Evolutionary conservation across 2,329 filamentous ascomycete species (phyloP), one percentile per base, ranked within the genome.

Genomic region (Penicillium sp.): DNA sequence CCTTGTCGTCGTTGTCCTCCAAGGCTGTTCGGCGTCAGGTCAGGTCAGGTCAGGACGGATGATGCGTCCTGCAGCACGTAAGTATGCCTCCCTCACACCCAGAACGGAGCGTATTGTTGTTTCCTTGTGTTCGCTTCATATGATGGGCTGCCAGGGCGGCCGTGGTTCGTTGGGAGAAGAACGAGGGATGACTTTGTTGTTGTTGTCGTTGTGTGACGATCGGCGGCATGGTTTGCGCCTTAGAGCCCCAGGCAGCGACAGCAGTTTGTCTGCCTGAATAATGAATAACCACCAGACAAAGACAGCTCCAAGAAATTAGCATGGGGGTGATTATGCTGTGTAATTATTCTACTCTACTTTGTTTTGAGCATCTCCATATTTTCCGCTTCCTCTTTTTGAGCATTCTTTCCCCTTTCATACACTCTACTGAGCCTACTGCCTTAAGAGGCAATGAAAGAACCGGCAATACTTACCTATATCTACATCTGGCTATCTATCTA

Each of bases 61-160:
- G 20, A 3, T 24, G 23, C 26, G 23, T 30, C 20, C 20, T 33
- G 28, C 30, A 38, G 30, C 30, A 43, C 21, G 33, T 14, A 38
- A 38, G 33, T 18, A 14, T 21, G 30, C 43, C 26, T 30, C 24
- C 26, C 26, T 35, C 28, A n/a, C n/a, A n/a, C 40, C 40, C 26
- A 53, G 33, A 30, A 46, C 40, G 28, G 28, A 21, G 20, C 16
- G 12, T 46, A 33, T 24, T 24, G 20, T 35, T 7, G 23, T 46
- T 45, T 38, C 50, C 51, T 26, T 47, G 51, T 38, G 28, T 33
- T 47, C 30, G 51, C 51, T 53, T 53, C 42, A 18, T 38, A 26
- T 38, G 20, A 47, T 53, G 51, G 51, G 42, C 51, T 33, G 12
- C 1, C 3, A 12, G 23, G 18, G 8, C 2, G 40, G 20, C 9